Base-by-base conservation (phyloP, 768 basidiomycete genomes). In the Phlegmacium glaucopus region DNA sequence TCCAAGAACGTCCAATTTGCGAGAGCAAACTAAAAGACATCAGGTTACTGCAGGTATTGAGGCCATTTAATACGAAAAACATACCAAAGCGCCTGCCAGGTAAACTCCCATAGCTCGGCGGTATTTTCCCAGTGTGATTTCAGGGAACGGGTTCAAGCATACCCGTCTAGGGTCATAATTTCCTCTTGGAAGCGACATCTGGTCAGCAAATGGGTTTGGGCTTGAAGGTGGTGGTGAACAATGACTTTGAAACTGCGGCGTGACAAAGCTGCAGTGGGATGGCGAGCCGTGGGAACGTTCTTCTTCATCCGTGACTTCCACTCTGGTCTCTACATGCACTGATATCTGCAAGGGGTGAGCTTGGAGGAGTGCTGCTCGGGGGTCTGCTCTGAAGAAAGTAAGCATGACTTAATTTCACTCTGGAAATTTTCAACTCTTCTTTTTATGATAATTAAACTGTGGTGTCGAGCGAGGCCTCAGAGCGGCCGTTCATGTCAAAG, bases 1-100 rank as follows among this genome's bases (percentile, higher is more conserved):
- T 98, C 95, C 47, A 97, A 72, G 69, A 99, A 94, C 4, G 87
- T 78, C 93, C 95, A 98, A 65, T 90, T 91, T 25, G 92, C 94
- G 15, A 97, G 71, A 1, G 94, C 90, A 66, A 97, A 98, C 94
- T 94, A n/a, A 42, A 39, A 39, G 44, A 45, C 42, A 42, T 45
- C 22, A 43, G 40, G 38, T 35, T 47, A 36, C 25, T 26, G 37
- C 6, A 2, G 10, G 4, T 6, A 6, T 4, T 3, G 26, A 30
- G 26, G 12, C 27, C 12, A n/a, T 25, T 25, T 37, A 30, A 1
- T 30, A 32, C 18, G 9, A 27, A 26, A 44, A 44, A 79, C 92
- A 53, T 62, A 98, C 94, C 53, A 99, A 73, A 41, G 84, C 94
- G 35, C 95, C 95, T 1, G 94, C 88, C 47, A 92, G 70, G 65